phyloP scores from a whole-genome alignment of 345 rosid genomes.

The Punica granatum region DNA sequence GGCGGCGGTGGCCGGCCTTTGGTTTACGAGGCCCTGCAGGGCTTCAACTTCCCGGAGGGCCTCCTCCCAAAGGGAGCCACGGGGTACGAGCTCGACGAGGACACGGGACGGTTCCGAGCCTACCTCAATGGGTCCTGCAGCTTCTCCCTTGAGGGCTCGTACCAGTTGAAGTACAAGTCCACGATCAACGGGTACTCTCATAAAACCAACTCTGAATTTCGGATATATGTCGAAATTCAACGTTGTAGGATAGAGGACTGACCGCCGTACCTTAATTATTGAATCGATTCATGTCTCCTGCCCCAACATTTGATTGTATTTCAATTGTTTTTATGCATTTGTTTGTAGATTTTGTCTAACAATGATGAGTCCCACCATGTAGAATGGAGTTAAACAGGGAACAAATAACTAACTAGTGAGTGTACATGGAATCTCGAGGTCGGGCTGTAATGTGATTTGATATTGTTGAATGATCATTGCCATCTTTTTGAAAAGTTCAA shows the following conservation, averaged over 20 bases:
- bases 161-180: constrained; percentile 70
- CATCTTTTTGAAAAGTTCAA: not conserved
- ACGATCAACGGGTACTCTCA: constrained; percentile 51
- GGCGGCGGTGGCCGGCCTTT: constrained; percentile 11
- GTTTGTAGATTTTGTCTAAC: no score
- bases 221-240: no score
- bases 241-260: no score
- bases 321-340: no score
- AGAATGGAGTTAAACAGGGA: no score
- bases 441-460: not conserved
- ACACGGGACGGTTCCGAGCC: constrained; percentile 58
- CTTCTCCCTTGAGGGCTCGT: constrained; percentile 84
- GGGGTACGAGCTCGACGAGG: constrained; percentile 54
- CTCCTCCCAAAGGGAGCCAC: constrained; percentile 66
- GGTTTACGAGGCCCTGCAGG: constrained; percentile 61
- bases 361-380: no score
- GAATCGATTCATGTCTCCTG: not conserved
- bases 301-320: not conserved
- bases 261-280: no score
- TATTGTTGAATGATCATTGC: not conserved
- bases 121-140: constrained; percentile 58
- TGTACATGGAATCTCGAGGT: not conserved
- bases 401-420: no score
- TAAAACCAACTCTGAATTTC: not conserved
- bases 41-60: constrained; percentile 73